phyloP scores from a whole-genome alignment of 225 moss, liverwort and hornwort species.

The Physcomitrellopsis africana region DNA sequence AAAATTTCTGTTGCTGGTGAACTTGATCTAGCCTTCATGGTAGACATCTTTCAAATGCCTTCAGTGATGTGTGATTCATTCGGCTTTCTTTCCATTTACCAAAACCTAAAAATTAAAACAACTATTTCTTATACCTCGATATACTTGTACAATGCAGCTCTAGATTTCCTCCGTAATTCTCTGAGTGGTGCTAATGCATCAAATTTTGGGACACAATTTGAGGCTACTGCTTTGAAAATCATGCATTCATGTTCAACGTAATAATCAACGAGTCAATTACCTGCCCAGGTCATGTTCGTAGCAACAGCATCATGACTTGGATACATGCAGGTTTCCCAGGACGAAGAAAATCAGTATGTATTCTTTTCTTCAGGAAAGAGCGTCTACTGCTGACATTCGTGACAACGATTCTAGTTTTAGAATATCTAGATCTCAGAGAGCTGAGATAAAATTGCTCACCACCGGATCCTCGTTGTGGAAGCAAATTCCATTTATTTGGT shows the following conservation, averaged over 20 bases:
- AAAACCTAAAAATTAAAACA: no score
- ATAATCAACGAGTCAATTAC: neutral
- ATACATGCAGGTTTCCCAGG: neutral
- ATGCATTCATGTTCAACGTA: slow-evolving; percentile 4
- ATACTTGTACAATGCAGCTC: slow-evolving; percentile 20
- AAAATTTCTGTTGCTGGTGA: neutral
- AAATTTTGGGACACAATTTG: slow-evolving; percentile 3
- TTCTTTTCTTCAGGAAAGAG: neutral
- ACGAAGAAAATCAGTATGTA: neutral
- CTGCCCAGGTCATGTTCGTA: slow-evolving; percentile 23
- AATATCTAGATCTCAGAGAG: neutral
- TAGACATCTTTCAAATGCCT: neutral
- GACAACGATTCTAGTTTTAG: slow-evolving; percentile 15
- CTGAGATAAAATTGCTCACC: neutral
- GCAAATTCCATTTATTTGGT: neutral
- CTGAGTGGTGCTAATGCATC: neutral
- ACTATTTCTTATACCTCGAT: neutral
- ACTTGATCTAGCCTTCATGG: neutral
- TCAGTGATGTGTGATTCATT: no score
- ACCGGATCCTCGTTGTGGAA: slow-evolving; percentile 10
- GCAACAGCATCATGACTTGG: slow-evolving; percentile 5
- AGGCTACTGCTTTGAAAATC: slow-evolving; percentile 11
- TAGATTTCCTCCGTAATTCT: slow-evolving; percentile 5
- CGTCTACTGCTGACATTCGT: neutral
- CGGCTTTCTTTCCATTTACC: no score